Base-by-base conservation (phyloP, 2,329 filamentous ascomycete genomes). In the Xylariales sp. region DNA sequence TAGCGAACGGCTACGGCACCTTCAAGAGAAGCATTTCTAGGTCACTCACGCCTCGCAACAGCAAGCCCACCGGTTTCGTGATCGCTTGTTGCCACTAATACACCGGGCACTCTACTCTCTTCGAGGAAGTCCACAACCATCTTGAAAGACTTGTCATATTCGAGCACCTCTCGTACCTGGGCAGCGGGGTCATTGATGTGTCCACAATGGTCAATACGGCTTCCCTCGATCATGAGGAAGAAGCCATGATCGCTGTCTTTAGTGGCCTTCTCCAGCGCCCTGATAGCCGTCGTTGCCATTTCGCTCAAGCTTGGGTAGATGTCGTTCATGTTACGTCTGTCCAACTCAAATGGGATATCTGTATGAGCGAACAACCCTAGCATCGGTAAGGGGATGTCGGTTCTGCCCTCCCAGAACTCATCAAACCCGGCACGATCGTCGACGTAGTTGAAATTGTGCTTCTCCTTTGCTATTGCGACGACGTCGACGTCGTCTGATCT, bases 171-270 rank as follows among this genome's bases (percentile, higher is more conserved):
- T 52, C 87, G 83, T 9, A 91, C 87, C 57, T 93, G 87, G 1
- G 87, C 85, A 8, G 84, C 86, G 0, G 87, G 86, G 53, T 93
- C 87, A 53, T 93, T 93, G 48, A 77, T 78, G 59, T 93, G 87
- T 5, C 89, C 93, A 4, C 93, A 91, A 60, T 98, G 93, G 57
- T 98, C 93, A 54, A 98, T 97, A 31, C 93, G 78, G 54, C 88
- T 95, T 4, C 90, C 93, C 64, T 98, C 93, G 46, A 98, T 94
- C 91, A 98, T 95, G 53, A 98, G 72, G 66, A 98, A 98, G 72
- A 97, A 98, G 4, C 93, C 93, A 63, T 94, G 82, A 31, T 97
- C 88, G 47, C 79, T 88, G 57, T 90, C 73, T 56, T 78, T 73
- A 0, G 93, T 96, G 0, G 90, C 93, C 45, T 82, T 80, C 47